Evolutionary conservation across 1,284 basidiomycete species (phyloP).

Genomic region (Singerocomus inundabilis): DNA sequence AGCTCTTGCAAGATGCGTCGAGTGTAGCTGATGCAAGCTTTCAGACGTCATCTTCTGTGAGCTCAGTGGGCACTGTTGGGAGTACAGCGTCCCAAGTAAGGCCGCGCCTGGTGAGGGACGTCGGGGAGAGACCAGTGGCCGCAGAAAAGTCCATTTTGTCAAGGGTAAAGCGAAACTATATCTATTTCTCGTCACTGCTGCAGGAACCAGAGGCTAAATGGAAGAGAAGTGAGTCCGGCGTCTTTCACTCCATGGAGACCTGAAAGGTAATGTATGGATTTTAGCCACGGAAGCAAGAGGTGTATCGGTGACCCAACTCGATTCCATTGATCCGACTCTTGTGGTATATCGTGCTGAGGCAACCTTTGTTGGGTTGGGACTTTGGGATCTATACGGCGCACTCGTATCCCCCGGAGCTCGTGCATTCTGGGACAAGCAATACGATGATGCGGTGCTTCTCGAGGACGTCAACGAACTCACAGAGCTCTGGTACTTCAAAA

Average conservation of each 20-base stretch:
- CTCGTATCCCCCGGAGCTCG: slow-evolving; percentile 83
- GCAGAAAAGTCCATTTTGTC: slow-evolving; percentile 80
- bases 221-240: slow-evolving; percentile 64
- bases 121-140: slow-evolving; percentile 56
- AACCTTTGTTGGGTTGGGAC: slow-evolving; percentile 92
- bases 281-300: slow-evolving; percentile 81
- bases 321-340: slow-evolving; percentile 96
- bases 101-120: slow-evolving; percentile 33
- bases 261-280: slow-evolving; percentile 19
- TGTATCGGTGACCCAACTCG: slow-evolving; percentile 92
- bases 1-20: slow-evolving; percentile 67
- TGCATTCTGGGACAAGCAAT: slow-evolving; percentile 86
- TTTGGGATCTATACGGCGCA: slow-evolving; percentile 95
- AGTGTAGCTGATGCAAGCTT: slow-evolving; percentile 70
- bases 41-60: slow-evolving; percentile 55
- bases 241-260: background rate
- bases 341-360: slow-evolving; percentile 97
- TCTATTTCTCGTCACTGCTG: slow-evolving; percentile 95
- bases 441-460: slow-evolving; percentile 82
- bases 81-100: slow-evolving; percentile 37
- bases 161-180: slow-evolving; percentile 90
- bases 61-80: slow-evolving; percentile 33
- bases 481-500: slow-evolving; percentile 89
- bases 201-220: slow-evolving; percentile 99
- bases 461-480: slow-evolving; percentile 93